Percentiles rank a stretch among this genome's conserved stretches.
These are phyloP conservation scores for Luvunga scandens DNA, from an alignment of 345 rosid genomes.

Conservation along the genomic window DNA sequence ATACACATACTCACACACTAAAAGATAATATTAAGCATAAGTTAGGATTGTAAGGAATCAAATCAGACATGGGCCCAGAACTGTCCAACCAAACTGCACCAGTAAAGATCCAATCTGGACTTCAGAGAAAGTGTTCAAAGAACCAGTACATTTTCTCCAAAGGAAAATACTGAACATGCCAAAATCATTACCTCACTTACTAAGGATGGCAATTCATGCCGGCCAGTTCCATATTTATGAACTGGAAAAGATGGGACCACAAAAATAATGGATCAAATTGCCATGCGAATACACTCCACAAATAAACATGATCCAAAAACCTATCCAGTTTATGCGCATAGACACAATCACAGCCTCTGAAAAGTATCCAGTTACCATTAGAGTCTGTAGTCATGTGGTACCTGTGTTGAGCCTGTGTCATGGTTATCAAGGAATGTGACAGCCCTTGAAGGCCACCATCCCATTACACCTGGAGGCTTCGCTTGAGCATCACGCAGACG, in stretches of 20 bases:
- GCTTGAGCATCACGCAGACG: slow-evolving; percentile 77
- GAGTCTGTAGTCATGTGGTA: slow-evolving; percentile 5
- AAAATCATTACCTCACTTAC: neutral
- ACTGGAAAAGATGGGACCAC: neutral
- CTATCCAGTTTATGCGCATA: neutral
- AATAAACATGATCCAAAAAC: neutral
- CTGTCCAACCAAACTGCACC: neutral
- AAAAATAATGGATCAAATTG: neutral
- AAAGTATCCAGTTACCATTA: slow-evolving; percentile 2
- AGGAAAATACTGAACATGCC: neutral
- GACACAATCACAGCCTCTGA: neutral
- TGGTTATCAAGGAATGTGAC: slow-evolving; percentile 90
- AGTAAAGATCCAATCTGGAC: neutral
- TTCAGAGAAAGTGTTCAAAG: neutral
- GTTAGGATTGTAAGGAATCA: slow-evolving; percentile 2
- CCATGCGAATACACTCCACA: neutral
- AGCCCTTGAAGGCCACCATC: slow-evolving; percentile 97
- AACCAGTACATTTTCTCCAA: neutral
- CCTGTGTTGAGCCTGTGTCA: slow-evolving; percentile 96
- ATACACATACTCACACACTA: neutral
- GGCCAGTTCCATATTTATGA: neutral
- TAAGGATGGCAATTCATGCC: neutral
- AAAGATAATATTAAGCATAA: neutral
- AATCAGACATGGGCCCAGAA: neutral
- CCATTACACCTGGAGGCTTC: slow-evolving; percentile 91